Conservation (phyloP, 2,329 filamentous ascomycete genomes). For the Celoporthe dispersa region DNA sequence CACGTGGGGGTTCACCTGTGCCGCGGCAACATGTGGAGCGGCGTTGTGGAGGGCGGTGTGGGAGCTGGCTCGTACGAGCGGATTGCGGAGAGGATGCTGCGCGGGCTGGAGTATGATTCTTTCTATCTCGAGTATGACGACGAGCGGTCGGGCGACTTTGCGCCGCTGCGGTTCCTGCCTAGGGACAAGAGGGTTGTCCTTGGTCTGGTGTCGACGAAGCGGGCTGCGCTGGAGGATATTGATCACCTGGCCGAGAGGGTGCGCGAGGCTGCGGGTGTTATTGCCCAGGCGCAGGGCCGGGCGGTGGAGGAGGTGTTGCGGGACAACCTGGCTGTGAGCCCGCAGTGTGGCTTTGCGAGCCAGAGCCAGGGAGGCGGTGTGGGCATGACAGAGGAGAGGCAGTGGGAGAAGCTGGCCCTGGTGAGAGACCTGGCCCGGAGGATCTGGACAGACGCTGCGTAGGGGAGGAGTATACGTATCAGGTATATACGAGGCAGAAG, state of each 20-base stretch:
- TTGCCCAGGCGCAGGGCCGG: constrained; percentile 60
- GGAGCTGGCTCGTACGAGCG: constrained; percentile 56
- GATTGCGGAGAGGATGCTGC: constrained; percentile 55
- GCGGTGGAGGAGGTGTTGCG: constrained; percentile 58
- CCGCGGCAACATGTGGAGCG: constrained; percentile 40
- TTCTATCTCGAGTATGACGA: constrained; percentile 60
- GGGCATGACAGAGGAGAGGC: constrained; percentile 11
- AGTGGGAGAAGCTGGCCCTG: constrained; percentile 20
- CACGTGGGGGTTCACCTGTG: constrained; percentile 69
- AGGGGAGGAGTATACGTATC: background rate
- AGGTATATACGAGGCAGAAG: too few species aligned
- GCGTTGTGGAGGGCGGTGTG: constrained; percentile 49
- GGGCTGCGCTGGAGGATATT: constrained; percentile 50
- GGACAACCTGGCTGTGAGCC: constrained; percentile 58
- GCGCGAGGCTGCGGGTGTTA: constrained; percentile 55
- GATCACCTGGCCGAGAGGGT: constrained; percentile 49
- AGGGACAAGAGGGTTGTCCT: constrained; percentile 55
- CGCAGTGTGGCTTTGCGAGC: constrained; percentile 55
- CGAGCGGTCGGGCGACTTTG: constrained; percentile 52
- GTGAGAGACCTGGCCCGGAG: constrained; percentile 14
- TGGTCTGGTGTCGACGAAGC: constrained; percentile 55
- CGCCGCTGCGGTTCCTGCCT: constrained; percentile 52
- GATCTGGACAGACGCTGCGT: constrained; percentile 12
- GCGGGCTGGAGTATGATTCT: constrained; percentile 52
- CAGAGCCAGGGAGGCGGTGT: constrained; percentile 5